Evolutionary conservation across 108 stramenopile genomes (phyloP).

Genomic region (Skeletonema tropicum): DNA sequence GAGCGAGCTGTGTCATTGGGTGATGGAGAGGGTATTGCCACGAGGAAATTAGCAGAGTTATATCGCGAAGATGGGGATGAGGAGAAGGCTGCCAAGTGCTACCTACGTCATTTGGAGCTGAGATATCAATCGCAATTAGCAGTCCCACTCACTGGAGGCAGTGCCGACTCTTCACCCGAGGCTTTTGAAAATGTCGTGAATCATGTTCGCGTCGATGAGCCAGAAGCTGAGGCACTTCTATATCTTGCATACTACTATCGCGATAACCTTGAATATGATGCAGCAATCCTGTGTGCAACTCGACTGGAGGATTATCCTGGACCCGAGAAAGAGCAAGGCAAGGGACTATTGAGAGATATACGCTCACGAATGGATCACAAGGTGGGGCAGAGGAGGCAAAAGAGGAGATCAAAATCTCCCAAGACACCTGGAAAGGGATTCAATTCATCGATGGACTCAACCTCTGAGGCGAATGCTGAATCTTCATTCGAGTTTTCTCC

Average conservation of each 20-base stretch:
- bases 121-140: constrained; percentile 64
- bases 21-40: constrained; percentile 94
- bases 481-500: constrained; percentile 57
- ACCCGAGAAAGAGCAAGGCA: constrained; percentile 94
- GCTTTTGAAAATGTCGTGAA: constrained; percentile 68
- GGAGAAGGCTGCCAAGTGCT: constrained; percentile 93
- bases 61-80: constrained; percentile 80
- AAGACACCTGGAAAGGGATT: constrained; percentile 20
- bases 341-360: constrained; percentile 90
- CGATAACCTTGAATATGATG: constrained; percentile 74
- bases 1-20: constrained; percentile 89
- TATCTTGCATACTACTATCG: constrained; percentile 89
- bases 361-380: constrained; percentile 68
- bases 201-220: constrained; percentile 80
- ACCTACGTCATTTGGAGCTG: constrained; percentile 84
- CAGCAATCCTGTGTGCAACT: constrained; percentile 79
- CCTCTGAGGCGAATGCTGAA: constrained; percentile 29
- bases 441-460: constrained; percentile 37
- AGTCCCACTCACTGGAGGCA: constrained; percentile 14
- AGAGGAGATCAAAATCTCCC: constrained; percentile 44
- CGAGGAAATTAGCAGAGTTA: constrained; percentile 88
- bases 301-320: constrained; percentile 93
- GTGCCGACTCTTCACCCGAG: constrained; percentile 34
- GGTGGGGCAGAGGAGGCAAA: constrained; percentile 42
- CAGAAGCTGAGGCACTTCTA: constrained; percentile 89